Conservation (phyloP, 768 basidiomycete species). For the Pleurotus salmoneostramineus region DNA sequence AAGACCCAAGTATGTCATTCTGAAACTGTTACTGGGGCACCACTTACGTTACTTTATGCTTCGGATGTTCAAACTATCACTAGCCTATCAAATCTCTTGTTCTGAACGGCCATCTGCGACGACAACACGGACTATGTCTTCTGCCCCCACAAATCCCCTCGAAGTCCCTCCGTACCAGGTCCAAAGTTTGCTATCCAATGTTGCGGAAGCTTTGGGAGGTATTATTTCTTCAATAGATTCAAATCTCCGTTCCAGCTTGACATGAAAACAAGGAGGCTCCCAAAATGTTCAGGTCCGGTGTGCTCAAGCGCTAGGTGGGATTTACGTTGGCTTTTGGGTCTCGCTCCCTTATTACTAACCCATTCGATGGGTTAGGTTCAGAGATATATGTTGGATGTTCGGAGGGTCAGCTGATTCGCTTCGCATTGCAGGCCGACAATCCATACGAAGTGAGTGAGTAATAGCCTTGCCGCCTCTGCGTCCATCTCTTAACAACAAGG, state of each 20-base stretch:
- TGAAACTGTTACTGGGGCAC: background rate
- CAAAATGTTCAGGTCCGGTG: slow-evolving; percentile 32
- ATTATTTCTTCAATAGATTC: slow-evolving; percentile 8
- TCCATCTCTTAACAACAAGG: background rate
- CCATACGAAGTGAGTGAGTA: slow-evolving; percentile 36
- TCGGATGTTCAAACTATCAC: background rate
- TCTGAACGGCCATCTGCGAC: background rate
- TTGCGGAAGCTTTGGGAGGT: slow-evolving; percentile 20
- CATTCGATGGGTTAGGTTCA: slow-evolving; percentile 41
- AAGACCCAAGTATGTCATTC: background rate
- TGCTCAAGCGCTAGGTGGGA: slow-evolving; percentile 56
- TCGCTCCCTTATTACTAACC: background rate
- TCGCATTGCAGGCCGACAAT: slow-evolving; percentile 61
- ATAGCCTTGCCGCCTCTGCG: background rate
- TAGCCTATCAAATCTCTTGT: background rate
- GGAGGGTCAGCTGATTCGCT: slow-evolving; percentile 82
- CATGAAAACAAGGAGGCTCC: slow-evolving; percentile 7
- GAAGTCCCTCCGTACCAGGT: slow-evolving; percentile 63
- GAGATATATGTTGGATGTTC: slow-evolving; percentile 87
- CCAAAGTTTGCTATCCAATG: slow-evolving; percentile 39
- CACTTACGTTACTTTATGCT: background rate
- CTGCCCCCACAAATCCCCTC: slow-evolving; percentile 33
- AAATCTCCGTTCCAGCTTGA: slow-evolving; percentile 3
- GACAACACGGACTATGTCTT: slow-evolving; percentile 24
- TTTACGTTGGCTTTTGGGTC: background rate